These are phyloP conservation scores for Cladosporium phlei DNA, from an alignment of 2,329 filamentous ascomycete species.

Conservation along the genomic window DNA sequence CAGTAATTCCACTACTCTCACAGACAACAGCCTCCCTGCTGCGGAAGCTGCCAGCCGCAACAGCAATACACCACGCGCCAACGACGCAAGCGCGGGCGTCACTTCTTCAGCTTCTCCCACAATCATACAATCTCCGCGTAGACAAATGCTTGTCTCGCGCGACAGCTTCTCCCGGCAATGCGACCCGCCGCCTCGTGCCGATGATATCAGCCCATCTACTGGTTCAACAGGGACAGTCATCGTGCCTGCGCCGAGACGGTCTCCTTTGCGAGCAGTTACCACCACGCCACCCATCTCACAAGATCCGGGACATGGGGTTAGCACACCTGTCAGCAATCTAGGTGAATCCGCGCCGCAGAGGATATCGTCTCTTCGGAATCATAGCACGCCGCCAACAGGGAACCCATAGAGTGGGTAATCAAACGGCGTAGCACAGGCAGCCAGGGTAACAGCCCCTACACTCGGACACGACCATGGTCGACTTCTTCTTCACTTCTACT, in stretches of 20 bases:
- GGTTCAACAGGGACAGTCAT: conserved; percentile 20
- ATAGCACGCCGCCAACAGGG: not conserved
- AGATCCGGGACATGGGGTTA: not conserved
- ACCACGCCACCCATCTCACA: conserved; percentile 2
- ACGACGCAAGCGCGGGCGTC: conserved; percentile 12
- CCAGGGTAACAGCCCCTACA: not conserved
- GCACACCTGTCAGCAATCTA: not conserved
- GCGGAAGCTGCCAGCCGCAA: conserved; percentile 3
- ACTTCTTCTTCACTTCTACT: not conserved
- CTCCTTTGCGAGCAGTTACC: conserved; percentile 11
- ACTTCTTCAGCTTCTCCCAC: conserved; percentile 17
- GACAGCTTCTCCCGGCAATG: conserved; percentile 7
- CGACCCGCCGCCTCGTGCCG: conserved; percentile 24
- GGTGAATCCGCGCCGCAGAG: not conserved
- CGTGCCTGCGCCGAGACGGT: conserved; percentile 24
- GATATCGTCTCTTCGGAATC: not conserved
- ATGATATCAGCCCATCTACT: conserved; percentile 27
- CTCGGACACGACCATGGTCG: conserved; percentile 3
- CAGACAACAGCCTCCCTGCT: conserved; percentile 9
- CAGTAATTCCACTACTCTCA: conserved; percentile 18
- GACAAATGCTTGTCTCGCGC: not conserved
- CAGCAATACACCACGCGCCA: conserved; percentile 1
- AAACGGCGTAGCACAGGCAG: not conserved
- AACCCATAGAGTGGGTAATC: not conserved
- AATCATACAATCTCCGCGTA: conserved; percentile 12